Evolutionary conservation across 768 basidiomycete genomes (phyloP).

Genomic region (Russula olivacea): DNA sequence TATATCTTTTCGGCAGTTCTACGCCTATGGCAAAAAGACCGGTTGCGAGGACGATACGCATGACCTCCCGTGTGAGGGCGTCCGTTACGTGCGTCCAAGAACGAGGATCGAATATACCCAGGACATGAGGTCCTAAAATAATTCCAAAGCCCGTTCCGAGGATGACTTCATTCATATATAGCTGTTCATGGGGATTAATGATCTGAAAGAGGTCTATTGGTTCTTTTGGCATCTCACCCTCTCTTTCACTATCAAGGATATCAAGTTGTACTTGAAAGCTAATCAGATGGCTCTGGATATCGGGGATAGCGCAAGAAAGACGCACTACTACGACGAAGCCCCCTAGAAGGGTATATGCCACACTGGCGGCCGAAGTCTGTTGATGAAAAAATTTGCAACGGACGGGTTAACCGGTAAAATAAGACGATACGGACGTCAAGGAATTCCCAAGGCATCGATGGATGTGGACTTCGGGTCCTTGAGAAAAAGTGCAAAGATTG

Average conservation of each 20-base stretch:
- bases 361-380: constrained; percentile 47
- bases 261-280: constrained; percentile 68
- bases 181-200: constrained; percentile 32
- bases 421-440: constrained; percentile 23
- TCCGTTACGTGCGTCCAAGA: constrained; percentile 54
- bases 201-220: not conserved
- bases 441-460: constrained; percentile 18
- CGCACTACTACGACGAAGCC: constrained; percentile 48
- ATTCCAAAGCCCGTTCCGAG: constrained; percentile 72
- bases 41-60: constrained; percentile 81
- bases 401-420: constrained; percentile 1
- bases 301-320: not conserved
- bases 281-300: constrained; percentile 1
- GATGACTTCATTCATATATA: constrained; percentile 92
- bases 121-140: constrained; percentile 65
- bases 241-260: constrained; percentile 80
- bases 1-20: constrained; percentile 82
- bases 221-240: constrained; percentile 39
- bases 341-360: constrained; percentile 60
- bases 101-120: constrained; percentile 69
- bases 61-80: constrained; percentile 78
- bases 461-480: not conserved
- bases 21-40: constrained; percentile 95
- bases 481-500: not conserved
- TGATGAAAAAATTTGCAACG: constrained; percentile 27